Conservation (phyloP, 108 stramenopile genomes). For the Nannochloropsis granulata region DNA sequence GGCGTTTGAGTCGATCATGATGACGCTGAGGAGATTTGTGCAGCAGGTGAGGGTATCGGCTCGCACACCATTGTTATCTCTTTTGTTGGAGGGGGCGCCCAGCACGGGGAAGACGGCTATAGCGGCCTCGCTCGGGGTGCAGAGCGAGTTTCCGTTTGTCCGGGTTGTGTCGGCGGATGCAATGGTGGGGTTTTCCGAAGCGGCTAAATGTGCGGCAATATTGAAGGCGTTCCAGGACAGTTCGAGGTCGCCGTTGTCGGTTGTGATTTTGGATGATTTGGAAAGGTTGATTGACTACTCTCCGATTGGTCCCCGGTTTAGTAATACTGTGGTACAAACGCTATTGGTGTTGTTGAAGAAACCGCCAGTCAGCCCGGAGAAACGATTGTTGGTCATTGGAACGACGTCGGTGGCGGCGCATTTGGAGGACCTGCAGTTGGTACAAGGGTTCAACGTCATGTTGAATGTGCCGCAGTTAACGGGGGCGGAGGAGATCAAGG, state of each 20-base stretch:
- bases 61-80: constrained; percentile 79
- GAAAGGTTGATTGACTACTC: constrained; percentile 97
- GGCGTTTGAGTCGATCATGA: constrained; percentile 61
- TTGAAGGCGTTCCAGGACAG: constrained; percentile 90
- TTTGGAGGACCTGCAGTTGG: constrained; percentile 76
- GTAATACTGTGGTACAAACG: constrained; percentile 90
- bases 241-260: constrained; percentile 83
- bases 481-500: constrained; percentile 54
- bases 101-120: constrained; percentile 90
- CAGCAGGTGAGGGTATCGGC: constrained; percentile 57
- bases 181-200: constrained; percentile 72
- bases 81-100: constrained; percentile 66
- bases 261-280: constrained; percentile 94
- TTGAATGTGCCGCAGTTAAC: constrained; percentile 67
- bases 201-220: constrained; percentile 65
- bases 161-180: constrained; percentile 88
- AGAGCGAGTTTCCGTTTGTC: constrained; percentile 82
- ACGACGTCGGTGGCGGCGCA: constrained; percentile 72
- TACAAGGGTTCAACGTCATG: constrained; percentile 72
- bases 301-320: constrained; percentile 87
- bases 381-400: constrained; percentile 71
- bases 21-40: constrained; percentile 61
- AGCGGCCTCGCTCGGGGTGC: constrained; percentile 80
- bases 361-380: constrained; percentile 50
- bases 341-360: constrained; percentile 90